These are phyloP conservation scores for Backusella circina DNA, from an alignment of 192 early-diverging fungal genomes.

Conservation along the genomic window DNA sequence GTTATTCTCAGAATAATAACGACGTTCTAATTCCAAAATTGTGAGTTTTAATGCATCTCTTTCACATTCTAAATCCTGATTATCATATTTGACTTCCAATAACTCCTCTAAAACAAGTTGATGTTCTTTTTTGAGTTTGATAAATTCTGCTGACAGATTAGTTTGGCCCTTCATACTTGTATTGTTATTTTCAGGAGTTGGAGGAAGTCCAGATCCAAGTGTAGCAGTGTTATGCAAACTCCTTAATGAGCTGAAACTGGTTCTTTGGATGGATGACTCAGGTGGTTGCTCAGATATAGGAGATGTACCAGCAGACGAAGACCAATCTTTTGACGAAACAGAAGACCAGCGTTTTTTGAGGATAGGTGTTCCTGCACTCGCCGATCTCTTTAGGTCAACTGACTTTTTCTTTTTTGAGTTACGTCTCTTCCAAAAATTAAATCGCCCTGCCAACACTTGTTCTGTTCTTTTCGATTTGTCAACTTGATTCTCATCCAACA, in stretches of 20 bases:
- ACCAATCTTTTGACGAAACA: constrained; percentile 2
- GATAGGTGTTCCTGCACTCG: background rate
- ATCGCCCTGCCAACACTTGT: constrained; percentile 46
- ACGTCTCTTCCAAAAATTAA: constrained; percentile 35
- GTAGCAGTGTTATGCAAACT: background rate
- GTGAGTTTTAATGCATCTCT: constrained; percentile 52
- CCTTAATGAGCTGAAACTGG: background rate
- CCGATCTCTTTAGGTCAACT: constrained; percentile 3
- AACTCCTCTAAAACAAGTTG: constrained; percentile 14
- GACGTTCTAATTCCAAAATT: constrained; percentile 18
- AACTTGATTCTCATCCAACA: constrained; percentile 33
- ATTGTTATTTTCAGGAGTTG: background rate
- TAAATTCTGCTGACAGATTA: background rate
- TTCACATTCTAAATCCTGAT: constrained; percentile 42
- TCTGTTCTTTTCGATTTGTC: constrained; percentile 49
- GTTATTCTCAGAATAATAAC: background rate
- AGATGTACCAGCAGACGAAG: background rate
- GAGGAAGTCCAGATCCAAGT: background rate
- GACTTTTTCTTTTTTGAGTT: background rate
- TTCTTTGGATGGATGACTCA: background rate
- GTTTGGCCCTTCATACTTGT: background rate
- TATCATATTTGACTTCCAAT: constrained; percentile 51
- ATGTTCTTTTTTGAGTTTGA: background rate
- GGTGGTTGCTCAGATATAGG: background rate
- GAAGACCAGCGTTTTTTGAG: constrained; percentile 14